A percentile compares a stretch with the other conserved stretches of the same genome.
These are phyloP conservation scores for Sindora glabra DNA, from an alignment of 306 rosid species.

Conservation along the genomic window DNA sequence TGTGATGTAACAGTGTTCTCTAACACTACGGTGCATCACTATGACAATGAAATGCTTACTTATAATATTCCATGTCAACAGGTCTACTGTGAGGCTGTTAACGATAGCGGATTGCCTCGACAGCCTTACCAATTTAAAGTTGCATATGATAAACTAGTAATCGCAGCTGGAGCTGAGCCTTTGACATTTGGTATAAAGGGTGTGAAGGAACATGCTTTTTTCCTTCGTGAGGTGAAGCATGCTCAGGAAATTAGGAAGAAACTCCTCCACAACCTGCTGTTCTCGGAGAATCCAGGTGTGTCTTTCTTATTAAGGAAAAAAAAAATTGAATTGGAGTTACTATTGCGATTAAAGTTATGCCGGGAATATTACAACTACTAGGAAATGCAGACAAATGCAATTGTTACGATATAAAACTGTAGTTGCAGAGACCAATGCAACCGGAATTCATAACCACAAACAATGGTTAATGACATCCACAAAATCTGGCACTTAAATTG, in stretches of 20 bases:
- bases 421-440: too few species aligned
- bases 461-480: too few species aligned
- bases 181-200: slow-evolving; percentile 88
- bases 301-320: too few species aligned
- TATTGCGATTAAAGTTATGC: too few species aligned
- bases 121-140: slow-evolving; percentile 83
- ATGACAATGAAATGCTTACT: not conserved
- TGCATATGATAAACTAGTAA: slow-evolving; percentile 90
- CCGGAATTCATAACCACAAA: too few species aligned
- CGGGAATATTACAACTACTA: too few species aligned
- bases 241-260: slow-evolving; percentile 94
- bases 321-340: not conserved
- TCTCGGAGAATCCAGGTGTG: slow-evolving; percentile 81
- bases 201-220: slow-evolving; percentile 74
- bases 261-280: slow-evolving; percentile 83
- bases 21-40: too few species aligned
- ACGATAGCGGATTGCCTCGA: slow-evolving; percentile 40
- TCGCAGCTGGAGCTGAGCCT: slow-evolving; percentile 92
- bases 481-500: too few species aligned
- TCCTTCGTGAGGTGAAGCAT: slow-evolving; percentile 88
- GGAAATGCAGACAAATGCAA: too few species aligned
- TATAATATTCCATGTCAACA: slow-evolving; percentile 21
- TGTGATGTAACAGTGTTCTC: too few species aligned
- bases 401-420: too few species aligned
- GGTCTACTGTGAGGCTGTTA: slow-evolving; percentile 71